These are phyloP conservation scores for Crithidia thermophila DNA, from an alignment of 208 protist genomes.

Conservation along the genomic window DNA sequence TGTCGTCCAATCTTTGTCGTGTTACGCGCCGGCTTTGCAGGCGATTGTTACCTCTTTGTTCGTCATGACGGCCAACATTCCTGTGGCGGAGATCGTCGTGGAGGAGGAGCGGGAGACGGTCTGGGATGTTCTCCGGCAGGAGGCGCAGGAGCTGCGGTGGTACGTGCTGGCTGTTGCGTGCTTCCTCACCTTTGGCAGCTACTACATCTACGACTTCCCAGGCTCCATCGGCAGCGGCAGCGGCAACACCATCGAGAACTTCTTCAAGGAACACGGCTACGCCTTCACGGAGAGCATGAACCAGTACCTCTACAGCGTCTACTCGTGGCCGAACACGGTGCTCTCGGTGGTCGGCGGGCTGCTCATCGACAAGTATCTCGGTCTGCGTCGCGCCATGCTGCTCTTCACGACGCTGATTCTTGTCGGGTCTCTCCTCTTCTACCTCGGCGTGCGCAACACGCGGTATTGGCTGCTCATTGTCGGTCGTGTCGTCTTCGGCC, in stretches of 20 bases:
- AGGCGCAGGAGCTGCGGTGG: constrained; percentile 78
- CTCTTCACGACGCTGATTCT: constrained; percentile 83
- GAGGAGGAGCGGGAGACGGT: constrained; percentile 5
- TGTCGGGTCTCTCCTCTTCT: constrained; percentile 71
- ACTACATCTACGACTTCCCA: constrained; percentile 87
- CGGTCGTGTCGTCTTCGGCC: constrained; percentile 87
- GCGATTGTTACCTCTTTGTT: not conserved
- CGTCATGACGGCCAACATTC: not conserved
- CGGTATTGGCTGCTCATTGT: constrained; percentile 74
- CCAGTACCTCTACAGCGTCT: constrained; percentile 91
- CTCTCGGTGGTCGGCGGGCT: constrained; percentile 86
- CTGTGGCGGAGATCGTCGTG: not conserved
- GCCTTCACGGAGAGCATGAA: constrained; percentile 87
- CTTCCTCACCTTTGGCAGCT: constrained; percentile 86
- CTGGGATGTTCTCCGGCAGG: constrained; percentile 33
- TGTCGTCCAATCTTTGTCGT: too few species aligned
- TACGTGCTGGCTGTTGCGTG: constrained; percentile 74
- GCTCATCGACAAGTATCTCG: constrained; percentile 89
- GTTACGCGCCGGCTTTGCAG: too few species aligned
- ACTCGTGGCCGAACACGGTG: constrained; percentile 93
- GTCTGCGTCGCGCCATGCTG: constrained; percentile 74
- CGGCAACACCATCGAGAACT: constrained; percentile 60
- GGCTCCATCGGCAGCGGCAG: constrained; percentile 73
- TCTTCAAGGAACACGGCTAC: constrained; percentile 49
- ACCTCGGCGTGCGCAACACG: constrained; percentile 58